Evolutionary conservation across 495 filamentous ascomycete genomes (phyloP).

Genomic region (Sporormia fimetaria): DNA sequence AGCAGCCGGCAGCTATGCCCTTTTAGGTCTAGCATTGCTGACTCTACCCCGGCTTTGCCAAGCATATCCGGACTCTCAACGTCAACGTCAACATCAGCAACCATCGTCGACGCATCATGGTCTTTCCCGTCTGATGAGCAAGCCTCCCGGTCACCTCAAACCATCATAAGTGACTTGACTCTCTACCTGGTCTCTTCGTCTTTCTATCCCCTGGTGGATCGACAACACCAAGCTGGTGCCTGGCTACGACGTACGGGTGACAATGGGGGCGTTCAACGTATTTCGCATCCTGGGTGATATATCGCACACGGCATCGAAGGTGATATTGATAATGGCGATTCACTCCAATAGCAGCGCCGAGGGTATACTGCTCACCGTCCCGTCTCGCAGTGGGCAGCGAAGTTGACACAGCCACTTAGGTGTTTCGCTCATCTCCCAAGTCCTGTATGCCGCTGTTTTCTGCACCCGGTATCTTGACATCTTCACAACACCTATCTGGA

Average conservation of each 20-base stretch:
- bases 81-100: not conserved
- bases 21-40: no score
- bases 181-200: no score
- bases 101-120: no score
- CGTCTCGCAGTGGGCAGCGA: not conserved
- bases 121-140: no score
- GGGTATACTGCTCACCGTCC: slow-evolving; percentile 39
- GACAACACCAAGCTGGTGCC: not conserved
- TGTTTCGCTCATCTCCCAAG: slow-evolving; percentile 88
- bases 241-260: not conserved
- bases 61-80: not conserved
- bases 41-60: not conserved
- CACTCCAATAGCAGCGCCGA: slow-evolving; percentile 80
- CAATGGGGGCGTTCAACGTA: slow-evolving; percentile 38
- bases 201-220: not conserved
- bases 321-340: slow-evolving; percentile 83
- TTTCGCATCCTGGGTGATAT: slow-evolving; percentile 76
- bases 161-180: no score
- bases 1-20: no score
- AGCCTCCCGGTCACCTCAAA: no score
- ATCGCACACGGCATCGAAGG: slow-evolving; percentile 73
- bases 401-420: slow-evolving; percentile 39
- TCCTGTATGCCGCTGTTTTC: slow-evolving; percentile 80
- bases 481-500: slow-evolving; percentile 36
- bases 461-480: slow-evolving; percentile 78